Conservation (phyloP, 805 yeast species). For the Kuraishia cidri region DNA sequence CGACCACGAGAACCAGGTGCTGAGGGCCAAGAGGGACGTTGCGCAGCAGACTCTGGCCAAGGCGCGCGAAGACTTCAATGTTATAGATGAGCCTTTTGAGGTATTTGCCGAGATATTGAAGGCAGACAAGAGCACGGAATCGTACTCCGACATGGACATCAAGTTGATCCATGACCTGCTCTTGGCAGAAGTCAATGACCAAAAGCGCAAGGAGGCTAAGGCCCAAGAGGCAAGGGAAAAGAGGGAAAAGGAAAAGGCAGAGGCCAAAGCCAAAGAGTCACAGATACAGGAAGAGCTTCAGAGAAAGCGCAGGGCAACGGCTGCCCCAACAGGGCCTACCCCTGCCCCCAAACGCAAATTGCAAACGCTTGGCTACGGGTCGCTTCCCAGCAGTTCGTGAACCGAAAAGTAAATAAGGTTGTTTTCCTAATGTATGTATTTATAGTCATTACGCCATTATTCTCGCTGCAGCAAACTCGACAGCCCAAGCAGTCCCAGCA, state of each 20-base stretch:
- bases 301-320: no score
- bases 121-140: not conserved
- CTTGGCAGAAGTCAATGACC: conserved; percentile 5
- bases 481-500: conserved; percentile 68
- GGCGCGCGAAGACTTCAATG: conserved; percentile 1
- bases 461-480: conserved; percentile 54
- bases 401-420: not conserved
- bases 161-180: conserved; percentile 10
- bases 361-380: conserved; percentile 5
- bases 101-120: not conserved
- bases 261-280: conserved; percentile 3
- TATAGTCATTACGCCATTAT: not conserved
- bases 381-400: conserved; percentile 1
- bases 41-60: conserved; percentile 39
- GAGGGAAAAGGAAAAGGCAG: conserved; percentile 4
- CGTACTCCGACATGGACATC: conserved; percentile 6
- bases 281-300: no score
- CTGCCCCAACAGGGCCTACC: no score
- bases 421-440: not conserved
- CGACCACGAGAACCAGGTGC: conserved; percentile 47
- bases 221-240: conserved; percentile 1
- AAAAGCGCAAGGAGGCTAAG: conserved; percentile 1
- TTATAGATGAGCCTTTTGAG: not conserved
- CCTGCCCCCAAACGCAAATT: no score
- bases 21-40: conserved; percentile 52